Conservation (phyloP, 1,139 yeast species). For the Kodamaea alishanica region DNA sequence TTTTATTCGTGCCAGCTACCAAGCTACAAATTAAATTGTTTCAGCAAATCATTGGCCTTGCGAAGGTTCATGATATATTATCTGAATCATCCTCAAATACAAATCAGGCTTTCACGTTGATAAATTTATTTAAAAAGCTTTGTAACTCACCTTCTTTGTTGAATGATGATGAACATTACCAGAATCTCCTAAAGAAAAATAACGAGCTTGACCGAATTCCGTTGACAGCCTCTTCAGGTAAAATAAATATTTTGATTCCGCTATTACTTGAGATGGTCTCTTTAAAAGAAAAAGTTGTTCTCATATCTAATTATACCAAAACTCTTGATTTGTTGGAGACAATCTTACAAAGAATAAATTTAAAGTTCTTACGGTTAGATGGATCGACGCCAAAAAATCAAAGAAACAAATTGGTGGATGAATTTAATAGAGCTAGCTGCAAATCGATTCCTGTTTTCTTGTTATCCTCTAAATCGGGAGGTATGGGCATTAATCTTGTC, state of each 20-base stretch:
- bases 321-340: constrained; percentile 75
- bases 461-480: constrained; percentile 90
- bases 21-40: constrained; percentile 55
- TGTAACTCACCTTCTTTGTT: constrained; percentile 79
- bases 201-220: constrained; percentile 10
- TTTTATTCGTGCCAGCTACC: constrained; percentile 78
- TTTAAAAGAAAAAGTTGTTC: constrained; percentile 68
- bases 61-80: constrained; percentile 30
- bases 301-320: constrained; percentile 86
- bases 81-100: constrained; percentile 24
- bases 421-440: constrained; percentile 55
- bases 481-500: constrained; percentile 82
- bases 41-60: constrained; percentile 43
- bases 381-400: constrained; percentile 73
- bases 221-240: constrained; percentile 41
- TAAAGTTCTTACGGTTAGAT: constrained; percentile 66
- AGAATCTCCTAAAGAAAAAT: constrained; percentile 16
- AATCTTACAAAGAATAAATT: constrained; percentile 46
- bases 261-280: constrained; percentile 47
- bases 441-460: constrained; percentile 59
- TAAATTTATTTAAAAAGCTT: constrained; percentile 71
- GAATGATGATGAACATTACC: constrained; percentile 35
- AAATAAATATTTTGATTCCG: constrained; percentile 51
- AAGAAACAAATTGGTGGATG: constrained; percentile 62
- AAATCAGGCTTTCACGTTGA: constrained; percentile 58